Evolutionary conservation across 768 basidiomycete species (phyloP).

Genomic region (Roridomyces roridus): DNA sequence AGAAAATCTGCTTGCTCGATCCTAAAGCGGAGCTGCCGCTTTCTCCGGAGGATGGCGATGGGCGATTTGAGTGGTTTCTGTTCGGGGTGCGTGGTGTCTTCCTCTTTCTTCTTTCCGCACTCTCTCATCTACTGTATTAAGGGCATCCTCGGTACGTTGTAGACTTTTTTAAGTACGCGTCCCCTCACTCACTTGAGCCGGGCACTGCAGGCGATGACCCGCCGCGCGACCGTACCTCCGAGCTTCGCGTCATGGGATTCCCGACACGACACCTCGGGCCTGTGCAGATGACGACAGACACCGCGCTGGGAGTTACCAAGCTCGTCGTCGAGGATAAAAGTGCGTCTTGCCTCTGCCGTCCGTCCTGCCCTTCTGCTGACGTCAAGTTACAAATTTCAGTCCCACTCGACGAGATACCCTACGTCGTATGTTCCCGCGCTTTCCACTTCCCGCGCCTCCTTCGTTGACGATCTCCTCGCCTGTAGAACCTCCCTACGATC

Average conservation of each 20-base stretch:
- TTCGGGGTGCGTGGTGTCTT: conserved; percentile 60
- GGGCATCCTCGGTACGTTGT: conserved; percentile 20
- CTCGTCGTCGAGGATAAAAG: conserved; percentile 76
- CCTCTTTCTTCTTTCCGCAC: not conserved
- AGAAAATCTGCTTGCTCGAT: conserved; percentile 96
- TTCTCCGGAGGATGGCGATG: conserved; percentile 77
- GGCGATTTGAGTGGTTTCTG: conserved; percentile 84
- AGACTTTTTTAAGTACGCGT: not conserved
- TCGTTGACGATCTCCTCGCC: not conserved
- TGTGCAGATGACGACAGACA: conserved; percentile 99
- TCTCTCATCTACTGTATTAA: not conserved
- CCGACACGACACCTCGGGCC: conserved; percentile 84
- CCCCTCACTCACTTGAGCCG: conserved; percentile 1
- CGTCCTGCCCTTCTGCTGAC: not conserved
- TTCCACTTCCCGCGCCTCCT: not conserved
- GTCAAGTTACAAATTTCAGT: conserved; percentile 40
- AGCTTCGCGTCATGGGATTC: conserved; percentile 87
- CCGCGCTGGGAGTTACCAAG: conserved; percentile 91
- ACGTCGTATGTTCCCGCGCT: conserved; percentile 56
- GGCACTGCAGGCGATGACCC: conserved; percentile 96
- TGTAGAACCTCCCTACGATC: conserved; percentile 91
- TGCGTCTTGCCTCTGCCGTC: conserved; percentile 34
- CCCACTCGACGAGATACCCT: conserved; percentile 74
- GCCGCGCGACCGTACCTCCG: conserved; percentile 89
- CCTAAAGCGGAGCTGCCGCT: conserved; percentile 79